A percentile compares a stretch with the other conserved stretches of the same genome.
phyloP scores from a whole-genome alignment of 2,329 filamentous ascomycete genomes.

The Xylariaceae sp. region DNA sequence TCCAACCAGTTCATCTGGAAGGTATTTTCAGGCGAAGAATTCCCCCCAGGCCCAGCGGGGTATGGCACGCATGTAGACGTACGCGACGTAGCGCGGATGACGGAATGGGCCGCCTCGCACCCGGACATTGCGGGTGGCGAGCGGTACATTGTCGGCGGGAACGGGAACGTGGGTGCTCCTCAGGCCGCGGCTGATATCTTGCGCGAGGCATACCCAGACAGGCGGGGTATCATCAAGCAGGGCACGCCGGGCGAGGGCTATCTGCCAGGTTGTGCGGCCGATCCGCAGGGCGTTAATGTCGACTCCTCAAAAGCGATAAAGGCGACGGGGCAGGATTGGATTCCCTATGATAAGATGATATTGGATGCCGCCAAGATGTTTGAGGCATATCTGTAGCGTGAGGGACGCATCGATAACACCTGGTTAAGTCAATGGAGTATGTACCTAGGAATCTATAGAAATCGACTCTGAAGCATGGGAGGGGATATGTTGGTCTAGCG shows the following conservation, averaged over 20 bases:
- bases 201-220: constrained; percentile 45
- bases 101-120: constrained; percentile 48
- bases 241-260: constrained; percentile 51
- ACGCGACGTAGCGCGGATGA: constrained; percentile 51
- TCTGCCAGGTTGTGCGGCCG: constrained; percentile 25
- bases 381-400: constrained; percentile 22
- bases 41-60: constrained; percentile 34
- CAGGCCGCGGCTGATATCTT: constrained; percentile 53
- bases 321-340: constrained; percentile 27
- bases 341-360: constrained; percentile 27
- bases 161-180: constrained; percentile 38
- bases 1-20: constrained; percentile 44
- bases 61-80: constrained; percentile 49
- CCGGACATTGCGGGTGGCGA: constrained; percentile 47
- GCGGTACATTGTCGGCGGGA: constrained; percentile 46
- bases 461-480: no score
- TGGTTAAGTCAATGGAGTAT: no score
- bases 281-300: constrained; percentile 4
- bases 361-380: constrained; percentile 29
- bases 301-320: constrained; percentile 20
- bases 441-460: no score
- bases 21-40: constrained; percentile 44
- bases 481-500: no score
- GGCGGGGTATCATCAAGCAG: constrained; percentile 43
- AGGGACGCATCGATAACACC: no score